Conservation (phyloP, 208 protist genomes). For the Crithidia sp. region DNA sequence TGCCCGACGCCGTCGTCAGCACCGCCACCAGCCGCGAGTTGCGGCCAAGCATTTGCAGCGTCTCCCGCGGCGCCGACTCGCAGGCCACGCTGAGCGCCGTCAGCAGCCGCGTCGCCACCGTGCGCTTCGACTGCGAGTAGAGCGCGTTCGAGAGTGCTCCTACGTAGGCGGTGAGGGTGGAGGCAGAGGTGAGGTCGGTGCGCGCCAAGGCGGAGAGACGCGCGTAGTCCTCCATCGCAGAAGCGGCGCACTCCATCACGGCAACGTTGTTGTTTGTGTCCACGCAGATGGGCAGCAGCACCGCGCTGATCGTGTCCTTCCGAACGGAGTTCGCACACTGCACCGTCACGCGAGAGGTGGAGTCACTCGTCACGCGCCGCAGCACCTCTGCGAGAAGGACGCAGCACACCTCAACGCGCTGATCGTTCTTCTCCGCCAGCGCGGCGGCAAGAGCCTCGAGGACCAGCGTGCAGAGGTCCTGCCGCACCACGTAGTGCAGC, state of each 20-base stretch:
- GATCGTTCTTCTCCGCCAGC: slow-evolving; percentile 38
- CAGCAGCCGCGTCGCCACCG: slow-evolving; percentile 49
- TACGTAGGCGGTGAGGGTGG: slow-evolving; percentile 28
- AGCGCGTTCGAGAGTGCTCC: slow-evolving; percentile 39
- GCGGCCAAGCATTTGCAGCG: slow-evolving; percentile 6
- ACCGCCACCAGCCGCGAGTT: slow-evolving; percentile 25
- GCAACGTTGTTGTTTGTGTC: slow-evolving; percentile 27
- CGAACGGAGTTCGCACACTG: slow-evolving; percentile 47
- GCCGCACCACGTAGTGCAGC: slow-evolving; percentile 38
- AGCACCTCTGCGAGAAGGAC: slow-evolving; percentile 48
- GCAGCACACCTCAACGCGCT: slow-evolving; percentile 45
- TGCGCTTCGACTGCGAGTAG: slow-evolving; percentile 29
- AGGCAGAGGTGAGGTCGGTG: slow-evolving; percentile 43
- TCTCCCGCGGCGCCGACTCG: slow-evolving; percentile 28
- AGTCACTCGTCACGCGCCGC: slow-evolving; percentile 34
- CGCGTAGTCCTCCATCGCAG: slow-evolving; percentile 53
- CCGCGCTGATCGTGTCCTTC: slow-evolving; percentile 36
- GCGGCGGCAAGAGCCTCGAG: slow-evolving; percentile 47
- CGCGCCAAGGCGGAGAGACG: slow-evolving; percentile 46
- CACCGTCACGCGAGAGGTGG: slow-evolving; percentile 36
- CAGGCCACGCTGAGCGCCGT: slow-evolving; percentile 47
- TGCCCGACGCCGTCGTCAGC: slow-evolving; percentile 15
- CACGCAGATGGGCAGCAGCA: slow-evolving; percentile 65
- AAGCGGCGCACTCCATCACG: slow-evolving; percentile 50
- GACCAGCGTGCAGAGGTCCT: slow-evolving; percentile 56